Base-by-base conservation (phyloP, 208 protist genomes). In the Leishmania mexicana region DNA sequence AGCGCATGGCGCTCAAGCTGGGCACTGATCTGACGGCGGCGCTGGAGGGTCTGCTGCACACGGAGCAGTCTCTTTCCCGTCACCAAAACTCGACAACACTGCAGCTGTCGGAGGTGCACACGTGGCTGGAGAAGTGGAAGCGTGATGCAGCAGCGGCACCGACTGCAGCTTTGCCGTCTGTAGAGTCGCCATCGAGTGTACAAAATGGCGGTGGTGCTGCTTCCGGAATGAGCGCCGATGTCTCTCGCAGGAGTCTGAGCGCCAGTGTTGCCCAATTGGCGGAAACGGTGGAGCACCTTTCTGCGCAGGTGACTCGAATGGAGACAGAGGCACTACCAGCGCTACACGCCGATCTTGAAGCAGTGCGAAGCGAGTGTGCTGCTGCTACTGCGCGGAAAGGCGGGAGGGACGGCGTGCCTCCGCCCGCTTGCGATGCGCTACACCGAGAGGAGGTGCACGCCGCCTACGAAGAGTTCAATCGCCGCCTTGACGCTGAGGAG, bases 11-110 rank as follows among this genome's bases (percentile, higher is more conserved):
- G 21, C 15, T 76, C 21, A 84, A 84, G 76, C 57, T 90, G 19
- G 82, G 83, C 28, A 65, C 78, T 10, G 87, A 90, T 81, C 70
- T 87, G 75, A 90, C 87, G 3, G 53, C 57, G 11, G 81, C 77
- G n/a, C 78, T 90, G 17, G 83, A 90, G 76, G 82, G 64, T 17
- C 40, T 87, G 40, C 62, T 87, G 54, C 79, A 65, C 54, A 81
- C 78, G 3, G 83, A 81, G 74, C 51, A 75, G 51, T 85, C 82
- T 54, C 53, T 85, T 24, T 76, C 76, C 49, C 82, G 53, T 31
- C 72, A 85, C 53, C 70, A 81, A 47, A 40, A 31, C 5, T 45
- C 51, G 13, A 64, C 51, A 2, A 42, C 77, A 38, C 70, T 47
- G 60, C 82, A 81, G 62, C 38, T 81, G 31, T n/a, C 57, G 42